Evolutionary conservation across 139 green algal genomes (phyloP).

Genomic region (Coccomyxa sp.): DNA sequence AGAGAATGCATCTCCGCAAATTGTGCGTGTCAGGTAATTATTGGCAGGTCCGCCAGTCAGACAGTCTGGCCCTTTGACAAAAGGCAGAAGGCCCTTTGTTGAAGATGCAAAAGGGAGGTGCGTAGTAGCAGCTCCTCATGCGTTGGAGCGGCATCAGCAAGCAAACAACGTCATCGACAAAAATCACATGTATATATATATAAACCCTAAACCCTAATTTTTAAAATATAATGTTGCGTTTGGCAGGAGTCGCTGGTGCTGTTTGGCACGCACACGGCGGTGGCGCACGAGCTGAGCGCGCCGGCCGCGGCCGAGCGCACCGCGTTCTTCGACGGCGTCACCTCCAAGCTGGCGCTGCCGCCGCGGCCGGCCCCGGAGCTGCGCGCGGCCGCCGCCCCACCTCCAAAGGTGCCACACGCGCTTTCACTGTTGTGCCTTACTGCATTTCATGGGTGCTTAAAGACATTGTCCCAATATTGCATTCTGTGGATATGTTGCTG

Average conservation of each 20-base stretch:
- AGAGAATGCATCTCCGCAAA: too few relatives aligned
- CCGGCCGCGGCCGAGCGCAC: constrained; percentile 17
- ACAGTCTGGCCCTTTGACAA: too few relatives aligned
- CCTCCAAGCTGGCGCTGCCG: constrained; percentile 16
- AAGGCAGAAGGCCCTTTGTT: too few relatives aligned
- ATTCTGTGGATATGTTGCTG: background rate
- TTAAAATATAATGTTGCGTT: background rate
- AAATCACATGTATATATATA: background rate
- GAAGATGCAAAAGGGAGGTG: background rate
- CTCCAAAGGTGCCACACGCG: background rate
- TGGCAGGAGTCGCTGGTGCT: constrained; percentile 16
- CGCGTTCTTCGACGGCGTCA: constrained; percentile 34
- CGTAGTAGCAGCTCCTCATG: background rate
- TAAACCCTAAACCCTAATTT: background rate
- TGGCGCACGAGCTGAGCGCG: constrained; percentile 23
- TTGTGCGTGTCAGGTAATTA: too few relatives aligned
- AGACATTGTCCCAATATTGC: background rate
- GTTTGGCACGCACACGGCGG: constrained; percentile 17
- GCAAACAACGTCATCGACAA: background rate
- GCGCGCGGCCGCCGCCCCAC: background rate
- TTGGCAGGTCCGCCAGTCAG: too few relatives aligned
- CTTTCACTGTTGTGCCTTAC: background rate
- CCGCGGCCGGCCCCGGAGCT: constrained; percentile 1
- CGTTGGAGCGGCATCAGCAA: too few relatives aligned
- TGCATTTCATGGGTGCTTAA: background rate